Conservation (phyloP, 305 asterid species). For the Plantago coronopus region DNA sequence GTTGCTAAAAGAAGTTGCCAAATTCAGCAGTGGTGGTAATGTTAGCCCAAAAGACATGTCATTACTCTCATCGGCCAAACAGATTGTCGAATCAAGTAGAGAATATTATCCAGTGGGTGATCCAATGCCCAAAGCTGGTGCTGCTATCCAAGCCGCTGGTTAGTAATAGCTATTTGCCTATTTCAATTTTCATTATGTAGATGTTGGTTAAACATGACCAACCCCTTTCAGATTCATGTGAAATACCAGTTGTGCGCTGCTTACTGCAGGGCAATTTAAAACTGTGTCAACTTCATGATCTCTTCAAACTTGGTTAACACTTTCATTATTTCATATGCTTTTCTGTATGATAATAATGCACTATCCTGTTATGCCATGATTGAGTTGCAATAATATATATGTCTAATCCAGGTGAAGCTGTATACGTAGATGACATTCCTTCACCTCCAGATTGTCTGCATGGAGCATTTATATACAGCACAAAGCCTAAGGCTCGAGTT, state of each 20-base stretch:
- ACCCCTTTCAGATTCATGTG: not conserved
- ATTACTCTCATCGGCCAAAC: slow-evolving; percentile 50
- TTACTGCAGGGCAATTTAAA: not conserved
- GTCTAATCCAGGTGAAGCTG: slow-evolving; percentile 60
- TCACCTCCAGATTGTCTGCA: slow-evolving; percentile 65
- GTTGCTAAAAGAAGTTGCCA: slow-evolving; percentile 16
- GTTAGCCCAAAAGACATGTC: slow-evolving; percentile 16
- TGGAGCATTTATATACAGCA: slow-evolving; percentile 69
- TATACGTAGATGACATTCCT: slow-evolving; percentile 76
- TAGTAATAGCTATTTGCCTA: slow-evolving; percentile 23
- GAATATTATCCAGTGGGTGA: slow-evolving; percentile 65
- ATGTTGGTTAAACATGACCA: not conserved
- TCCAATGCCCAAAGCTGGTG: slow-evolving; percentile 52
- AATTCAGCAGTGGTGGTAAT: slow-evolving; percentile 17
- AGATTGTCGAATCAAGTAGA: slow-evolving; percentile 37
- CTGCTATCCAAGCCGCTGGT: slow-evolving; percentile 74
- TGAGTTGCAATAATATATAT: not conserved
- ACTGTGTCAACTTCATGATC: not conserved
- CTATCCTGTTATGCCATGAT: not conserved
- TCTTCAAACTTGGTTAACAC: no score
- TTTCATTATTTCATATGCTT: no score
- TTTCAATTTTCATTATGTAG: not conserved
- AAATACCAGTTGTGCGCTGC: not conserved
- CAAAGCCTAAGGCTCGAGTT: slow-evolving; percentile 57
- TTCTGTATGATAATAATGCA: no score